phyloP scores from a whole-genome alignment of 768 basidiomycete species.

The Tricholoma terreum region DNA sequence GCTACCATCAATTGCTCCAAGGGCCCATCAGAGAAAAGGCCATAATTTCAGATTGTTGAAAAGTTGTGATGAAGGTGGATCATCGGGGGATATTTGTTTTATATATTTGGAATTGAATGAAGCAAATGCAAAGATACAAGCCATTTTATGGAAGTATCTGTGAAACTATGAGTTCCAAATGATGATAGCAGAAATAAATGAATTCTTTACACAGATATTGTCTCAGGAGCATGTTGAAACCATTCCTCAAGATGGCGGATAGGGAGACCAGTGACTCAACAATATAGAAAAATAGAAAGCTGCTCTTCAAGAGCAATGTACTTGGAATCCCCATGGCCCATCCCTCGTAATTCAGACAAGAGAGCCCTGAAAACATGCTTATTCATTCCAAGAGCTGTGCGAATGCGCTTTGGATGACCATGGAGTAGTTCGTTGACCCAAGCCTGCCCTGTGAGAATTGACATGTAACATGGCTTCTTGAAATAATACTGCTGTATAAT shows the following conservation, averaged over 20 bases:
- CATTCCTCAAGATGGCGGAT: constrained; percentile 25
- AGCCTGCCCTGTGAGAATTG: too few relatives aligned
- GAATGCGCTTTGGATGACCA: too few relatives aligned
- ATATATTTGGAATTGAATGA: background rate
- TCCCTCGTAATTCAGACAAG: background rate
- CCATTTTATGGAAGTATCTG: constrained; percentile 1
- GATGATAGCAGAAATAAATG: background rate
- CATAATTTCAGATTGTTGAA: too few relatives aligned
- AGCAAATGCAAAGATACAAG: background rate
- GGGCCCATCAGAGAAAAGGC: too few relatives aligned
- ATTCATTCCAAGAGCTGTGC: background rate
- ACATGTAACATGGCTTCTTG: too few relatives aligned
- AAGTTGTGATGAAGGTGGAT: background rate
- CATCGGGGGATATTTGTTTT: background rate
- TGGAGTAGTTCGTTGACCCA: too few relatives aligned
- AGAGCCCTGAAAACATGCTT: constrained; percentile 10
- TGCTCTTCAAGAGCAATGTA: constrained; percentile 23
- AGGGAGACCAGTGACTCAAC: constrained; percentile 21
- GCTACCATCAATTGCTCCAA: too few relatives aligned
- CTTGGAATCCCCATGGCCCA: constrained; percentile 22
- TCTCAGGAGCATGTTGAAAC: constrained; percentile 22
- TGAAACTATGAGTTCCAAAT: background rate
- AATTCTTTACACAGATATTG: constrained; percentile 4
- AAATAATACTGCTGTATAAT: too few relatives aligned
- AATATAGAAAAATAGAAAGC: constrained; percentile 27